These are phyloP conservation scores for Carex cristatella DNA, from an alignment of 176 grass and related monocot species.

Conservation along the genomic window DNA sequence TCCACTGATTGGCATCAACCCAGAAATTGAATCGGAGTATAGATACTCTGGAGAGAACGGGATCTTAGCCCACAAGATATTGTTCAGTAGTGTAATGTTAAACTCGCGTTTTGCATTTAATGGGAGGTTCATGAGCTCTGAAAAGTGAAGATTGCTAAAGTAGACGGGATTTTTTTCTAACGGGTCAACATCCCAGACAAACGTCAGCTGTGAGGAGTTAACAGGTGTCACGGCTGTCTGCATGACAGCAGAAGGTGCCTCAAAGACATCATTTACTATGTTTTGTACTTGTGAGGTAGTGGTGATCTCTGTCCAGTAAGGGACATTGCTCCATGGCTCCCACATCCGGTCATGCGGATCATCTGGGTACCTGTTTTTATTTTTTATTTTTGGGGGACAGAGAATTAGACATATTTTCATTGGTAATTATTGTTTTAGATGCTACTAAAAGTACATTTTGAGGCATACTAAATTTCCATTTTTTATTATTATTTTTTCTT, in stretches of 20 bases:
- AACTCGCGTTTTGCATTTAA: conserved; percentile 1
- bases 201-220: conserved; percentile 15
- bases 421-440: not conserved
- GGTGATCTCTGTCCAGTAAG: conserved; percentile 21
- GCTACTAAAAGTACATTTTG: not conserved
- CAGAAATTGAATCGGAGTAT: not conserved
- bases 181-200: not conserved
- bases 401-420: not conserved
- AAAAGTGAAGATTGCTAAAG: not conserved
- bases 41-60: conserved; percentile 15
- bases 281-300: conserved; percentile 15
- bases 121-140: not conserved
- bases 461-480: not conserved
- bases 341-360: conserved; percentile 31
- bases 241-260: conserved; percentile 27
- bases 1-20: not conserved
- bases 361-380: conserved; percentile 23
- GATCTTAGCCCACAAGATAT: not conserved
- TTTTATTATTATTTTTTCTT: not conserved
- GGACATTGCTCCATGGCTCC: conserved; percentile 25
- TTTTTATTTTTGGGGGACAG: not conserved
- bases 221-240: conserved; percentile 23
- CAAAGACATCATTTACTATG: not conserved
- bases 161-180: conserved; percentile 1
- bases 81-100: not conserved